Percentiles rank a stretch among this genome's conserved stretches.
Evolutionary conservation across 306 rosid genomes (phyloP).

Genomic region (Castanospermum australe): DNA sequence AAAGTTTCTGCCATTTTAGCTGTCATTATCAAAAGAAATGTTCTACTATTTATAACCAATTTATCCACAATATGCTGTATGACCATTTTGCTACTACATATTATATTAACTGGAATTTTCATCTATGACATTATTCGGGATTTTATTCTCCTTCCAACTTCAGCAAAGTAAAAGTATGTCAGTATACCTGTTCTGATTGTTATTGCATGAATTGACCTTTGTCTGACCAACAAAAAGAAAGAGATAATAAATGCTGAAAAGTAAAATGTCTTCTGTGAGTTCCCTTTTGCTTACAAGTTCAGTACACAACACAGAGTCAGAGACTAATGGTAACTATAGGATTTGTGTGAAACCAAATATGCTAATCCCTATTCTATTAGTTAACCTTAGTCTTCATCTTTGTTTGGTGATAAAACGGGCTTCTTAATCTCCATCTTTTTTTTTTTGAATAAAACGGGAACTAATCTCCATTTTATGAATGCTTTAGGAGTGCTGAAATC

Average conservation of each 20-base stretch:
- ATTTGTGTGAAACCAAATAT: background rate
- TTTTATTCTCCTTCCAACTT: background rate
- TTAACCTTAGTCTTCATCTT: background rate
- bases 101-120: background rate
- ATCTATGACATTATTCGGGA: background rate
- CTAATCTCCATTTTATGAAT: background rate
- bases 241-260: background rate
- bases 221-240: background rate
- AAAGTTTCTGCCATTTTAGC: constrained; percentile 4
- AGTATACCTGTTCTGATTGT: background rate
- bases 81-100: background rate
- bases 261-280: background rate
- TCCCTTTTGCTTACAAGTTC: background rate
- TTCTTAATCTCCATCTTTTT: no score
- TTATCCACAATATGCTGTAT: background rate
- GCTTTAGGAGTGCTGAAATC: background rate
- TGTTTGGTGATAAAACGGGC: no score
- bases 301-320: background rate
- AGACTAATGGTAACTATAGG: background rate
- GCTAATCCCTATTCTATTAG: no score
- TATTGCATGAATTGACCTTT: background rate
- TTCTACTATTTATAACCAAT: background rate
- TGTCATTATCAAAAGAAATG: background rate
- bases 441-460: no score
- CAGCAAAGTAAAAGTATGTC: background rate